Percentiles rank a stretch among this genome's conserved stretches.
phyloP scores from a whole-genome alignment of 2,329 filamentous ascomycete genomes.

The Leptographium radiaticola region DNA sequence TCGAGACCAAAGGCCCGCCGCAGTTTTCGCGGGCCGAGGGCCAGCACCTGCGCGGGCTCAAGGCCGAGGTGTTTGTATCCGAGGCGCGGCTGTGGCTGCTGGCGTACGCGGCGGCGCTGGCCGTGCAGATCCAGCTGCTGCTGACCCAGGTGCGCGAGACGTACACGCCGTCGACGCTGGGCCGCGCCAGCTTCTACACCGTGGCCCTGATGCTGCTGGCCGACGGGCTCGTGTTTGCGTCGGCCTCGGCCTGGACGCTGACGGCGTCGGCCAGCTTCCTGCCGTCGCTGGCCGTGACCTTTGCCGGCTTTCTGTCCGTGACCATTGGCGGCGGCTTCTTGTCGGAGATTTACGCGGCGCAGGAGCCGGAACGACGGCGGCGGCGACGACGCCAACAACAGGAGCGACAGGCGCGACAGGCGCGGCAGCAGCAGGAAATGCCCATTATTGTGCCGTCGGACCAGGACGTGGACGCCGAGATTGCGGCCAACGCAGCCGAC shows the following conservation, averaged over 20 bases:
- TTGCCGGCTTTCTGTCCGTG: slow-evolving; percentile 41
- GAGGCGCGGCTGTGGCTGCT: slow-evolving; percentile 47
- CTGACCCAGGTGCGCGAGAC: slow-evolving; percentile 54
- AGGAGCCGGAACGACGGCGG: slow-evolving; percentile 42
- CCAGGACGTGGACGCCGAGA: slow-evolving; percentile 50
- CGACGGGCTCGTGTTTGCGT: slow-evolving; percentile 45
- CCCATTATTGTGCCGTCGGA: slow-evolving; percentile 51
- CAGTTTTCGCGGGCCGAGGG: slow-evolving; percentile 35
- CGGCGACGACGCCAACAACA: slow-evolving; percentile 22
- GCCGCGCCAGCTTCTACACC: slow-evolving; percentile 52
- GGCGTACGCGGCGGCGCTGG: slow-evolving; percentile 40
- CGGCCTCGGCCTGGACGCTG: slow-evolving; percentile 42
- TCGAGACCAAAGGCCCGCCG: slow-evolving; percentile 52
- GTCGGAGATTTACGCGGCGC: slow-evolving; percentile 46
- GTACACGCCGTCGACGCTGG: slow-evolving; percentile 53
- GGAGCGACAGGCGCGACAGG: slow-evolving; percentile 16
- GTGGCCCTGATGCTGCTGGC: slow-evolving; percentile 48
- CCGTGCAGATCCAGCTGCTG: slow-evolving; percentile 47
- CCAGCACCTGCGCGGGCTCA: slow-evolving; percentile 45
- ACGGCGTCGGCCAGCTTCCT: slow-evolving; percentile 43
- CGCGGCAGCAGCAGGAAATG: neutral
- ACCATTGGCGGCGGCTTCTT: slow-evolving; percentile 44
- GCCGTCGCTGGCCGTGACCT: slow-evolving; percentile 40
- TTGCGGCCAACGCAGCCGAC: slow-evolving; percentile 25
- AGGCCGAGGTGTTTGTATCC: slow-evolving; percentile 45